These are phyloP conservation scores for Amaranthus hypochondriacus DNA, from an alignment of 148 eudicot species.

Conservation along the genomic window DNA sequence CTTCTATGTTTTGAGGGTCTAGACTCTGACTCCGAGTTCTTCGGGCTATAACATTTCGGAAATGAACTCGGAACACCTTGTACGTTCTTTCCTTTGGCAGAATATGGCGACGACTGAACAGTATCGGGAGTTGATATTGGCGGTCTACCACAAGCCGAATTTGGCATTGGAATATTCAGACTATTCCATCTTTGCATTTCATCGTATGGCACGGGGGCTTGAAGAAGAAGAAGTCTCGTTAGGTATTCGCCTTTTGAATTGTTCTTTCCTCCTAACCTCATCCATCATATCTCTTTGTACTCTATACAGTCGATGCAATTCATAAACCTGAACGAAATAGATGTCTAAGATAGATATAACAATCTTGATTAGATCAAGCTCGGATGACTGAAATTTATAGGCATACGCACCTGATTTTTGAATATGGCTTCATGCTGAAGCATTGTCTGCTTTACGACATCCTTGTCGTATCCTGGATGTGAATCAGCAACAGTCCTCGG, in stretches of 20 bases:
- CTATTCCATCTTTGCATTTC: constrained; percentile 48
- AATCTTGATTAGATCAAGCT: not conserved
- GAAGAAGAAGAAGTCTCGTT: constrained; percentile 67
- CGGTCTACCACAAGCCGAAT: constrained; percentile 30
- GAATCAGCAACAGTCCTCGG: constrained; percentile 37
- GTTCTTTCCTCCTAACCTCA: constrained; percentile 48
- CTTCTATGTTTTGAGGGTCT: constrained; percentile 73
- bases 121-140: constrained; percentile 30
- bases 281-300: constrained; percentile 78
- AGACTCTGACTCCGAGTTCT: constrained; percentile 56
- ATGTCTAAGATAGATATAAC: constrained; percentile 2
- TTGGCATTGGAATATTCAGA: constrained; percentile 38
- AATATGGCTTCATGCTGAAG: constrained; percentile 80
- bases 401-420: constrained; percentile 60
- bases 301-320: constrained; percentile 72
- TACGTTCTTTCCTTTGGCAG: constrained; percentile 36
- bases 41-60: constrained; percentile 41
- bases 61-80: constrained; percentile 24
- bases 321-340: constrained; percentile 47
- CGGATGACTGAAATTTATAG: not conserved
- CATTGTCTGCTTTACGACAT: constrained; percentile 71
- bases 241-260: constrained; percentile 31
- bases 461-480: constrained; percentile 55
- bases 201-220: constrained; percentile 42
- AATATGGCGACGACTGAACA: constrained; percentile 38